Evolutionary conservation across 1,284 basidiomycete species (phyloP), one percentile per base, ranked within the genome.

Genomic region (Cryptococcus jaspeensis): DNA sequence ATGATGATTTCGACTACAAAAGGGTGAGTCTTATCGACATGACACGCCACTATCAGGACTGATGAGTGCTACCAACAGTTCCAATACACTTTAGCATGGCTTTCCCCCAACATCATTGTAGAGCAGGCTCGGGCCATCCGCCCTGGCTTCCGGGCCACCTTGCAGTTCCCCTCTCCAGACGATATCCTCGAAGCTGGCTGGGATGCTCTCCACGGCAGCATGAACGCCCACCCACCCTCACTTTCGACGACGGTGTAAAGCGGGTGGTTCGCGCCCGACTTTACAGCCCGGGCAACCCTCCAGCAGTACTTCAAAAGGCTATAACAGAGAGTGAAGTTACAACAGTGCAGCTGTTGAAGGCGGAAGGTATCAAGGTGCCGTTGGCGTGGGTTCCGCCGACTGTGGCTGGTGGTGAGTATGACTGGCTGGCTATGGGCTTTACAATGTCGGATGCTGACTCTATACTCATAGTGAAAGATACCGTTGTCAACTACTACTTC

Each of bases 181-280:
- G n/a, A n/a, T n/a, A 46, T 16, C 36, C 35, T 20, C 25, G 45
- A 52, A 16, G 22, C 40, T 5, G 39, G 15, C 45, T 13, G 8
- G 23, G 15, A 20, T 9, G 6, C 23, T 9, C 1, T 38, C 32
- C 18, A 13, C n/a, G 6, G 56, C 50, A 3, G 25, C 8, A 7
- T 58, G 23, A 58, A 53, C 36, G 23, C 28, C 13, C 56, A 53
- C 18, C 51, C 22, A 22, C 40, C n/a, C 43, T 58, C 40, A 45
- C 44, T 5, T 58, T 58, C 20, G 47, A 58, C 8, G 56, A 58
- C 25, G 35, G 3, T 0, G 11, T 22, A 16, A 28, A 16, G 5
- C 49, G 51, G 51, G 22, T 58, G 3, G 43, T 58, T 41, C 37
- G 56, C 5, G 46, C 50, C 6, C 51, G 51, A 15, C 38, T 37